Percentiles rank a stretch among this genome's conserved stretches.
Conservation (phyloP, 2,329 filamentous ascomycete species). For the Colletotrichum simmondsii region DNA sequence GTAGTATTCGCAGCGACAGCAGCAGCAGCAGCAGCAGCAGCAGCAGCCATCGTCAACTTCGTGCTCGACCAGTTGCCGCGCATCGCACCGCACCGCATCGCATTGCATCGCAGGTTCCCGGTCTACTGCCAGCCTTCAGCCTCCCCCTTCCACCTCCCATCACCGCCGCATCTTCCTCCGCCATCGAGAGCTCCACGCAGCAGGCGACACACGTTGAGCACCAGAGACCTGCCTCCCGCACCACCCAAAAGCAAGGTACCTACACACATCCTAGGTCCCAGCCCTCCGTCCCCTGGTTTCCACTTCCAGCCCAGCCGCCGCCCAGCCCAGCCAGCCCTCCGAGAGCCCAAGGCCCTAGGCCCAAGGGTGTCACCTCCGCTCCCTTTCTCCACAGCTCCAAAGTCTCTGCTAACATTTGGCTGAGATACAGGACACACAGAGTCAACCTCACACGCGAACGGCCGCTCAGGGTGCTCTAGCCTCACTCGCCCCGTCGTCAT, state of each 20-base stretch:
- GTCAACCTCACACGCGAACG: too few species aligned
- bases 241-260: too few species aligned
- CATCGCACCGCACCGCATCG: not conserved
- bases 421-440: too few species aligned
- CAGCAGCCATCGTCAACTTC: not conserved
- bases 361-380: constrained; percentile 6
- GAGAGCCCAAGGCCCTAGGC: not conserved
- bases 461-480: not conserved
- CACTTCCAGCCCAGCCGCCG: constrained; percentile 6
- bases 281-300: constrained; percentile 1
- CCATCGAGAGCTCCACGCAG: not conserved
- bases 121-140: too few species aligned
- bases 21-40: not conserved
- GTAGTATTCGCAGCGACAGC: too few species aligned
- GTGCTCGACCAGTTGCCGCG: not conserved
- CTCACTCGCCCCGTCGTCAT: constrained; percentile 9
- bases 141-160: too few species aligned
- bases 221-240: not conserved
- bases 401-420: too few species aligned
- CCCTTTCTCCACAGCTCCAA: not conserved
- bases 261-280: not conserved
- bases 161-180: not conserved
- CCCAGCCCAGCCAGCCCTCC: constrained; percentile 6
- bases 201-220: not conserved
- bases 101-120: not conserved